A percentile compares a stretch with the other conserved stretches of the same genome.
Evolutionary conservation across 2,329 filamentous ascomycete species (phyloP).

Genomic region (Fonsecaea pedrosoi): DNA sequence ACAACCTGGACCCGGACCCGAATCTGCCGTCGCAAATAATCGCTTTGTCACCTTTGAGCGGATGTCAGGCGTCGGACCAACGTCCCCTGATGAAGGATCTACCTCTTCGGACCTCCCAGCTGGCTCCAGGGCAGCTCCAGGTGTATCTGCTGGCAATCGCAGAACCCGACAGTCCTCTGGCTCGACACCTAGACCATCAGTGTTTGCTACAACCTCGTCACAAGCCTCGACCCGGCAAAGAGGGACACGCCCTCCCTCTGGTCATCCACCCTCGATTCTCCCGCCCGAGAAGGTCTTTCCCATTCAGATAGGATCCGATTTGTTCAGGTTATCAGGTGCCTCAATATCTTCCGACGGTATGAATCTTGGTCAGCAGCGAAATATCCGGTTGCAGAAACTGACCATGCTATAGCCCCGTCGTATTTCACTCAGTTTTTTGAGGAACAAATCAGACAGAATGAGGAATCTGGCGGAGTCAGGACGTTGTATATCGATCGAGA

Average conservation of each 20-base stretch:
- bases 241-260: slow-evolving; percentile 35
- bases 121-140: slow-evolving; percentile 25
- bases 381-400: slow-evolving; percentile 13
- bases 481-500: slow-evolving; percentile 96
- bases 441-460: slow-evolving; percentile 74
- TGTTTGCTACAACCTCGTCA: slow-evolving; percentile 23
- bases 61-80: slow-evolving; percentile 38
- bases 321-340: slow-evolving; percentile 73
- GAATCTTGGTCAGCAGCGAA: slow-evolving; percentile 42
- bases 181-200: slow-evolving; percentile 25
- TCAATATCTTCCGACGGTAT: slow-evolving; percentile 75
- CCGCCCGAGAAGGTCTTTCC: slow-evolving; percentile 70
- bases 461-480: slow-evolving; percentile 67
- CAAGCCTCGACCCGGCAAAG: slow-evolving; percentile 26
- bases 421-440: slow-evolving; percentile 96
- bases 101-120: slow-evolving; percentile 33
- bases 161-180: slow-evolving; percentile 29
- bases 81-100: slow-evolving; percentile 39
- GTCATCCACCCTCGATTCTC: slow-evolving; percentile 45
- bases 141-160: slow-evolving; percentile 19
- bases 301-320: slow-evolving; percentile 71
- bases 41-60: slow-evolving; percentile 38
- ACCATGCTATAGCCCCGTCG: slow-evolving; percentile 75
- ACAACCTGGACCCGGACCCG: slow-evolving; percentile 22
- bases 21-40: slow-evolving; percentile 23